phyloP scores from a whole-genome alignment of 73 alveolate genomes.

The Paramecium tetraurelia region DNA sequence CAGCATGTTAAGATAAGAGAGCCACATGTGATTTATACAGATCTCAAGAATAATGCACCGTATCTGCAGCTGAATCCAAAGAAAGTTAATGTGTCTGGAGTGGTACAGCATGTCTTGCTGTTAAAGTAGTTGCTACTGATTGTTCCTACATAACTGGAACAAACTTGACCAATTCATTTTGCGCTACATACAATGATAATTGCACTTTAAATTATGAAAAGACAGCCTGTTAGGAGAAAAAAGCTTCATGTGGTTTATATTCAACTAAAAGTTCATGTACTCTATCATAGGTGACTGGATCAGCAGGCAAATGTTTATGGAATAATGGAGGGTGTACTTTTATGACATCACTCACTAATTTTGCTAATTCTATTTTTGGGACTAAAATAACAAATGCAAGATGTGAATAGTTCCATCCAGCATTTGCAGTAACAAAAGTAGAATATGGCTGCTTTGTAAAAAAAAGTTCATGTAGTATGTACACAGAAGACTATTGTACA shows the following conservation, averaged over 20 bases:
- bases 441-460: too few relatives aligned
- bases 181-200: not conserved
- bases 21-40: not conserved
- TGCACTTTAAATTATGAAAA: not conserved
- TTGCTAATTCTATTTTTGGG: too few relatives aligned
- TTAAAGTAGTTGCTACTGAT: not conserved
- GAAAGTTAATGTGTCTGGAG: not conserved
- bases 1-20: not conserved
- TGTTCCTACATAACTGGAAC: not conserved
- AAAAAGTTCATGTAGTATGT: too few relatives aligned
- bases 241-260: not conserved
- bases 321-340: too few relatives aligned
- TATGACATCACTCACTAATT: too few relatives aligned
- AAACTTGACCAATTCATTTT: not conserved
- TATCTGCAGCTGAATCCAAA: not conserved
- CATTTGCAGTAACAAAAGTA: too few relatives aligned
- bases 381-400: too few relatives aligned
- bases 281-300: not conserved
- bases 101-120: not conserved
- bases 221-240: not conserved
- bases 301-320: not conserved
- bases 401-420: too few relatives aligned
- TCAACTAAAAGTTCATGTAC: not conserved
- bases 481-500: too few relatives aligned
- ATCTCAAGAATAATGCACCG: not conserved